These are phyloP conservation scores for Seminavis robusta DNA, from an alignment of 108 stramenopile species.

Conservation along the genomic window DNA sequence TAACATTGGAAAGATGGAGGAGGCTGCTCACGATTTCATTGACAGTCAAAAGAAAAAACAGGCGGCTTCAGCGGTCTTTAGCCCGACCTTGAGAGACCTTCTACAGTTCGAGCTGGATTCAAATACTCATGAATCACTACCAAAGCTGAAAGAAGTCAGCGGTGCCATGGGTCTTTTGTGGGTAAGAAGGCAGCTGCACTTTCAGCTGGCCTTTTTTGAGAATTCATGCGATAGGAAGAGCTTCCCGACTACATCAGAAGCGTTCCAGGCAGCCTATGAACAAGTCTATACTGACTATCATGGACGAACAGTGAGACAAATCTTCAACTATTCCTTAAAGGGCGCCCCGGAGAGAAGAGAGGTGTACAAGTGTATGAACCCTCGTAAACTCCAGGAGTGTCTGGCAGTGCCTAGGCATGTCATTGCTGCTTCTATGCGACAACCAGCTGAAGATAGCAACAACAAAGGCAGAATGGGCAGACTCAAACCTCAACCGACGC, in stretches of 20 bases:
- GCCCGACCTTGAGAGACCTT: conserved; percentile 52
- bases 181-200: conserved; percentile 59
- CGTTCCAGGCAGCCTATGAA: conserved; percentile 56
- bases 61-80: too few relatives aligned
- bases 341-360: conserved; percentile 48
- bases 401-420: too few relatives aligned
- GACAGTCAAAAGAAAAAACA: too few relatives aligned
- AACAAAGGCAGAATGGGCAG: conserved; percentile 7
- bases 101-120: conserved; percentile 32
- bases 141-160: conserved; percentile 55
- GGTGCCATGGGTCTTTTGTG: conserved; percentile 70
- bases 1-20: conserved; percentile 70
- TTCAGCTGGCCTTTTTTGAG: conserved; percentile 54
- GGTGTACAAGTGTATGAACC: conserved; percentile 60
- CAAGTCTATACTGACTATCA: conserved; percentile 70
- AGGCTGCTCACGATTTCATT: conserved; percentile 49
- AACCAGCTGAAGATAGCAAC: neutral
- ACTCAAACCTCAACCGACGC: too few relatives aligned
- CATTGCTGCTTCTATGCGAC: too few relatives aligned
- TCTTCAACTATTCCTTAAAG: conserved; percentile 64
- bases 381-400: conserved; percentile 36
- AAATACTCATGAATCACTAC: conserved; percentile 43
- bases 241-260: conserved; percentile 30
- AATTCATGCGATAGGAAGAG: conserved; percentile 36
- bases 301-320: conserved; percentile 65